Base-by-base conservation (phyloP, 108 stramenopile genomes). In the Stephanodiscus triporus region DNA sequence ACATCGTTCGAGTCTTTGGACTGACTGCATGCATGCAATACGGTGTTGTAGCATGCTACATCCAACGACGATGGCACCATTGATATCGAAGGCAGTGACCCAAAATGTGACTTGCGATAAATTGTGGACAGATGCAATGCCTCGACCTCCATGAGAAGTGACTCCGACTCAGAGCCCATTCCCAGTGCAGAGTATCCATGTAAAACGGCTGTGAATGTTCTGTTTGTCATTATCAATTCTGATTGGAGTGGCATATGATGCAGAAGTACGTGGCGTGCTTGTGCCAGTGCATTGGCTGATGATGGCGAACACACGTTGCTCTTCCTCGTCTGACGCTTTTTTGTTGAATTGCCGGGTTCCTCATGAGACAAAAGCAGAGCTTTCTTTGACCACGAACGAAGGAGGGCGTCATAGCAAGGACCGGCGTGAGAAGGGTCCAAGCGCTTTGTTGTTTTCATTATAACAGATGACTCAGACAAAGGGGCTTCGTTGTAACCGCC, bases 361-460 rank as follows among this genome's bases (percentile, higher is more conserved):
- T 13, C 53, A 9, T 27, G 23, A 27, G 53, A 9, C 23, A 24
- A 54, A 54, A 45, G 16, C 20, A 54, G 13, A 54, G 53, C 53
- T 54, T 54, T 54, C 53, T 26, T 54, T 13, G 53, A 54, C 53
- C 53, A 54, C 9, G 53, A 54, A 20, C 76, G 61, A 23, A 77
- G 19, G 7, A 80, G 53, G 24, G 79, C 72, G 64, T 73, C 73
- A 56, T 80, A 74, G 38, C 79, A 80, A 20, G 62, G 61, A 30
- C 63, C 73, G 27, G 73, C 72, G 14, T 70, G 53, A 17, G 54
- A 59, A 47, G 62, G 68, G 42, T 63, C 36, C 24, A 74, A 60
- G 13, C 62, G 24, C 53, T 53, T 73, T 26, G 38, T 69, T 19
- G 51, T 29, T 27, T 26, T 5, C 36, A 29, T 58, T 14, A 3